Evolutionary conservation across 306 rosid species (phyloP), one percentile per base, ranked within the genome.

Genomic region (Prunus armeniaca): DNA sequence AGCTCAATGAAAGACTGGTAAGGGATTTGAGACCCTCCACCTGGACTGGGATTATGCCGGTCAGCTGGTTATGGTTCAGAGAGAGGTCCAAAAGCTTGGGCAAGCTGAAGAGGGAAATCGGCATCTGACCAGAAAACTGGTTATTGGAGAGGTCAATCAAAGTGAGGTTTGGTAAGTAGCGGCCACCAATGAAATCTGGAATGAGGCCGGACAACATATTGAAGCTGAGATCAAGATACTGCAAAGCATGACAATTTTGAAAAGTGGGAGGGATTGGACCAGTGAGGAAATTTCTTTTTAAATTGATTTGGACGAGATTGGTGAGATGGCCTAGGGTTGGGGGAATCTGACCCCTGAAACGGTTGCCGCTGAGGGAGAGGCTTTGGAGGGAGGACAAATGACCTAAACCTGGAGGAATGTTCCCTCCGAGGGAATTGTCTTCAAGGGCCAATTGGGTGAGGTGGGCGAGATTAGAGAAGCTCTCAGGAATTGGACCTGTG

Each of bases 351-450:
- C 99, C 99, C 67, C 62, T 89, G 54, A 95, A 80, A 70, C 71
- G 91, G 86, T 95, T 95, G 50, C 97, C 97, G 78, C 79, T 65
- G 28, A 95, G 60, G 60, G 96, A 85, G 83, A 95, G 91, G 66
- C 83, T 73, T 68, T 88, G 93, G 32, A 95, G 99, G 65, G 79
- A 76, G 54, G 97, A 17, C 78, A 90, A 73, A 65, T 45, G 91
- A 38, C 96, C 96, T 83, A 95, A 86, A 84, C 87, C 74, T 14
- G 89, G 73, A 88, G 99, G 99, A 69, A 95, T 87, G 80, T n/a
- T 76, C 30, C 97, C 97, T 68, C 75, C 83, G 71, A 95, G 91
- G 19, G 84, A 87, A 82, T 92, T 95, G 77, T 90, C 96, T 56
- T 95, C 97, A 2, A 95, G 81, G 41, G 84, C 80, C 61, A 95